phyloP scores from a whole-genome alignment of 768 basidiomycete species.

The Cyclocybe aegerita region DNA sequence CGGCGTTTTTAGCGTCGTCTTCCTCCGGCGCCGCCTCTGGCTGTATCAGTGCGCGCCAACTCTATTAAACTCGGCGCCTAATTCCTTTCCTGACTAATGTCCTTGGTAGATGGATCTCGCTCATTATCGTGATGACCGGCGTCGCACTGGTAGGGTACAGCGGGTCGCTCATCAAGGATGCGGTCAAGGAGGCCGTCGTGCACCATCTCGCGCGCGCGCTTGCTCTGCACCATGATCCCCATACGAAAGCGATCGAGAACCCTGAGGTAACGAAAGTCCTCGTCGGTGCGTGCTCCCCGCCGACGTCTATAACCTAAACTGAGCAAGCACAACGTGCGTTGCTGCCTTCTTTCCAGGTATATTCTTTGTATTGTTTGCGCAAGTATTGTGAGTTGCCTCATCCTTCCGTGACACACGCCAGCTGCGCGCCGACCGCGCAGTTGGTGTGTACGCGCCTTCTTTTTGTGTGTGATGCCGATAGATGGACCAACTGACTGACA shows the following conservation, averaged over 20 bases:
- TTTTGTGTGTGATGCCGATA: slow-evolving; percentile 19
- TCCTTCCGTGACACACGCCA: slow-evolving; percentile 2
- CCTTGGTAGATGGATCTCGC: slow-evolving; percentile 76
- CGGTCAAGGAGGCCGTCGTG: slow-evolving; percentile 47
- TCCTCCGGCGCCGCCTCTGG: slow-evolving; percentile 83
- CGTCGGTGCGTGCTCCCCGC: slow-evolving; percentile 50
- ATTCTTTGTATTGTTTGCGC: slow-evolving; percentile 89
- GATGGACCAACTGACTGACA: slow-evolving; percentile 6
- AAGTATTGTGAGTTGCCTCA: slow-evolving; percentile 72
- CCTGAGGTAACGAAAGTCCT: slow-evolving; percentile 71
- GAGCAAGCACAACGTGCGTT: slow-evolving; percentile 17
- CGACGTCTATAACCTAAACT: slow-evolving; percentile 6
- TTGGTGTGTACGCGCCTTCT: slow-evolving; percentile 15
- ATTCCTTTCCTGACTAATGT: slow-evolving; percentile 8
- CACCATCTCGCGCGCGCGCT: slow-evolving; percentile 27
- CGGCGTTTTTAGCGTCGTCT: slow-evolving; percentile 86
- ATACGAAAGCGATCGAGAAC: slow-evolving; percentile 48
- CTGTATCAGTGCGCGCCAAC: slow-evolving; percentile 69
- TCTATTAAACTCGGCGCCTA: slow-evolving; percentile 4
- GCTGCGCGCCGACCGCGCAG: slow-evolving; percentile 13
- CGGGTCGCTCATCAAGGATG: slow-evolving; percentile 83
- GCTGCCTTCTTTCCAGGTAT: slow-evolving; percentile 54
- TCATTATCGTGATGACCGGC: slow-evolving; percentile 85
- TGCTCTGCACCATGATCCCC: slow-evolving; percentile 30
- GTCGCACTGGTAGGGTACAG: slow-evolving; percentile 85